Percentiles rank a stretch among this genome's conserved stretches.
These are phyloP conservation scores for Yamagishiella unicocca DNA, from an alignment of 139 green algal species.

Conservation along the genomic window DNA sequence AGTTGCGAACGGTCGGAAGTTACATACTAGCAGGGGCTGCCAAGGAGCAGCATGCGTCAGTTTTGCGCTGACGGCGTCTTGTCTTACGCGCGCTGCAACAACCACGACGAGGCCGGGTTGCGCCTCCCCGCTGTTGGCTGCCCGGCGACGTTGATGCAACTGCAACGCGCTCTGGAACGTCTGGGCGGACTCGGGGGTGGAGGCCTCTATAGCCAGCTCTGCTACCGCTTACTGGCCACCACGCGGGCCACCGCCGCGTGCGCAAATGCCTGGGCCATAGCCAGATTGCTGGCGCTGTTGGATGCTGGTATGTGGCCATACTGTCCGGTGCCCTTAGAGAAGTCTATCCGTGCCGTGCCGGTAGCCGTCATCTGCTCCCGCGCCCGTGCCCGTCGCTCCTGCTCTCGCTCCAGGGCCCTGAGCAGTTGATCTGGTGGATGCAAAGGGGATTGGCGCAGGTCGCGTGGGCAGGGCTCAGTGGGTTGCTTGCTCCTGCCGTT, in stretches of 20 bases:
- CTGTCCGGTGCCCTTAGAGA: slow-evolving; percentile 26
- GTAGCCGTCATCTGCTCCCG: slow-evolving; percentile 8
- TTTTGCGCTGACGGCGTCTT: too few species aligned
- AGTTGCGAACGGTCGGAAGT: too few species aligned
- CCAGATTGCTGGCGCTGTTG: slow-evolving; percentile 37
- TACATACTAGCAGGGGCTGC: too few species aligned
- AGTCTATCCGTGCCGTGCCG: slow-evolving; percentile 46
- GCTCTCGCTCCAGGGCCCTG: slow-evolving; percentile 43
- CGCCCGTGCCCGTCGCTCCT: slow-evolving; percentile 32
- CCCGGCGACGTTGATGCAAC: too few species aligned
- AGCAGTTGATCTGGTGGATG: slow-evolving; percentile 5
- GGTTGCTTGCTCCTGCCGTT: too few species aligned
- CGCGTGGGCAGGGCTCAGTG: background rate
- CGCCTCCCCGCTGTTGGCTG: too few species aligned
- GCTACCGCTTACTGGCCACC: slow-evolving; percentile 16
- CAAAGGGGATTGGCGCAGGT: background rate
- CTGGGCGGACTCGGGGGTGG: too few species aligned
- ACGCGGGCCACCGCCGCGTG: slow-evolving; percentile 21
- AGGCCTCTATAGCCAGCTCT: too few species aligned
- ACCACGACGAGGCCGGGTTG: too few species aligned
- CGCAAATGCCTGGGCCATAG: slow-evolving; percentile 4
- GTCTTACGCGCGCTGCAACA: too few species aligned
- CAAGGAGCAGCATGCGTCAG: too few species aligned
- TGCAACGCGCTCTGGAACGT: too few species aligned
- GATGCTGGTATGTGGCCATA: slow-evolving; percentile 32